Evolutionary conservation across 768 basidiomycete species (phyloP), one percentile per base, ranked within the genome.

Genomic region (Auriscalpium orientale): DNA sequence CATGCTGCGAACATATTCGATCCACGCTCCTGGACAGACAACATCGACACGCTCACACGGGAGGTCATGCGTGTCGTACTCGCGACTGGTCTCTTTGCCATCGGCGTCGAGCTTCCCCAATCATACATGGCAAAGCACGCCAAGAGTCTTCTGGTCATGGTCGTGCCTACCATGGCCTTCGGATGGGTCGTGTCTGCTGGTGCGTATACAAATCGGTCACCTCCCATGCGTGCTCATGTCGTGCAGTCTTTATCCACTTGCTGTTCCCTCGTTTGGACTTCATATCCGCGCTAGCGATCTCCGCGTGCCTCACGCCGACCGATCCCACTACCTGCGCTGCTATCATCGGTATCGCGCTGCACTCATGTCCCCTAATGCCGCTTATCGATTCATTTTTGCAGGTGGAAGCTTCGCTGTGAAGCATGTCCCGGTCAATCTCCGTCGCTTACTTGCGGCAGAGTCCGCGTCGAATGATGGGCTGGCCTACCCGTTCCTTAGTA

Each of bases 401-500:
- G 87, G 85, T 10, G 89, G 89, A 0, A 82, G 76, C 57, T 91
- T 79, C 60, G 89, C 89, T 0, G 69, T 74, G 13, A 79, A 77
- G 55, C 79, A 91, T 63, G 89, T 91, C 4, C 87, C 88, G 4
- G 59, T 72, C 6, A 85, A 91, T 52, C 76, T 98, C 21, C 83
- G 95, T 33, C 86, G 83, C 21, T 77, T 97, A 45, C 74, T 97
- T 8, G 81, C 89, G 0, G 91, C 91, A 0, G 95, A 98, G 70
- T 90, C 89, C 6, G 97, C 95, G 0, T 86, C 91, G 8, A 99
- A 99, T 69, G 97, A 98, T 62, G 97, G 97, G 2, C 78, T 98
- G 13, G 93, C 95, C 2, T 97, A 95, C 68, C 94, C 94, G 0
- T 98, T 98, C 68, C 75, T 98, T 54, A 80, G 82, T 28, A 77